Evolutionary conservation across 2,329 filamentous ascomycete genomes (phyloP).

Genomic region (Penicillium thymicola): DNA sequence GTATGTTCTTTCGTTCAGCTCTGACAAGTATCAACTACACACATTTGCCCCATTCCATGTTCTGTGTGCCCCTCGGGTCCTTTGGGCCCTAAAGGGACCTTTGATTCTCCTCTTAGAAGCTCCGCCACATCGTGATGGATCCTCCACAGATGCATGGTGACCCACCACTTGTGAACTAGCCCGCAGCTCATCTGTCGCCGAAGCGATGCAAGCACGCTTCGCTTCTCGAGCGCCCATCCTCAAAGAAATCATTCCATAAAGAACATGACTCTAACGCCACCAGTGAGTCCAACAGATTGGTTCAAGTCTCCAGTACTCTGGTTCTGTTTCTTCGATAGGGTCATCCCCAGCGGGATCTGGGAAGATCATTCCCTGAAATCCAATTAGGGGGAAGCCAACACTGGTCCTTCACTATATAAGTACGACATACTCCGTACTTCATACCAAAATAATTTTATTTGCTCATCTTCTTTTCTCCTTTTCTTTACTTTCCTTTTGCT

Average conservation of each 20-base stretch:
- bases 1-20: not conserved
- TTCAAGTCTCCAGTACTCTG: not conserved
- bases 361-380: slow-evolving; percentile 10
- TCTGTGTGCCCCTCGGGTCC: not conserved
- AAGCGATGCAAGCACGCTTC: slow-evolving; percentile 18
- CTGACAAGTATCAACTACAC: not conserved
- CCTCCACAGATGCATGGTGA: slow-evolving; percentile 26
- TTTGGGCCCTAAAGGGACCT: slow-evolving; percentile 1
- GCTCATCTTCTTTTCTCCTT: slow-evolving; percentile 2
- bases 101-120: slow-evolving; percentile 12
- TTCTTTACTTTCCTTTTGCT: slow-evolving; percentile 3
- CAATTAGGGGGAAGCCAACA: not conserved
- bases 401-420: slow-evolving; percentile 2
- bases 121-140: slow-evolving; percentile 25
- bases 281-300: not conserved
- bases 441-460: slow-evolving; percentile 1
- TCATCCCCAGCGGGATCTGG: not conserved
- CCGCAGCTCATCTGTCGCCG: slow-evolving; percentile 18
- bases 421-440: not conserved
- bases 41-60: not conserved
- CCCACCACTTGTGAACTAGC: slow-evolving; percentile 31
- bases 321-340: not conserved
- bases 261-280: not conserved
- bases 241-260: slow-evolving; percentile 6
- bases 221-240: not conserved